Evolutionary conservation across 2,329 filamentous ascomycete genomes (phyloP).

Genomic region (Zymoseptoria pseudotritici): DNA sequence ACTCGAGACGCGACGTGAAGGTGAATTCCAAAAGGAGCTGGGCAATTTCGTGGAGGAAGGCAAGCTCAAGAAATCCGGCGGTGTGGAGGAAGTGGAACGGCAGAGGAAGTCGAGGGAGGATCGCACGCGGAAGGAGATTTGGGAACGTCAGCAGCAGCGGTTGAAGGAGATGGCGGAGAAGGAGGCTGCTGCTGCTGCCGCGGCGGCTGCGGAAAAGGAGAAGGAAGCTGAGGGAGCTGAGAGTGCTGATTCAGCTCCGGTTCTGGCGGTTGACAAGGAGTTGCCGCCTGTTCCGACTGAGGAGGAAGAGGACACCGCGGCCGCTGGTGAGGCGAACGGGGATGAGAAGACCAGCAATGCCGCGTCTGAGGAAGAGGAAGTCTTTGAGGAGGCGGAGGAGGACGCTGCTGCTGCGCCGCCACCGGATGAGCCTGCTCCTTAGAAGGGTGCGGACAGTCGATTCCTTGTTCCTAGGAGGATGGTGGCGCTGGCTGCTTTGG

Average conservation of each 20-base stretch:
- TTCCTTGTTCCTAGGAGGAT: neutral
- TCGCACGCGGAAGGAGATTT: slow-evolving; percentile 68
- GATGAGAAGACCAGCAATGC: slow-evolving; percentile 3
- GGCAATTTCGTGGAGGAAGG: slow-evolving; percentile 79
- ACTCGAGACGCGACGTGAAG: slow-evolving; percentile 64
- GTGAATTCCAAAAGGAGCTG: slow-evolving; percentile 80
- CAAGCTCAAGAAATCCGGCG: slow-evolving; percentile 91
- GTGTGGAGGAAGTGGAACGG: slow-evolving; percentile 87
- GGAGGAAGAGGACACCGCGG: slow-evolving; percentile 1
- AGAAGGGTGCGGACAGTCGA: neutral
- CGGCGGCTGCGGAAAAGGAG: slow-evolving; percentile 19
- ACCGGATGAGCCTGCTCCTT: neutral
- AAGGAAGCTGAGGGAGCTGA: slow-evolving; percentile 20
- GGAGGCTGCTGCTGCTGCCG: slow-evolving; percentile 28
- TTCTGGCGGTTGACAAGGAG: neutral
- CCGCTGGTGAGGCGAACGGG: neutral
- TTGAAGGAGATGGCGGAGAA: slow-evolving; percentile 41
- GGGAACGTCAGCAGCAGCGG: slow-evolving; percentile 46
- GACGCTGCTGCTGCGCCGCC: neutral
- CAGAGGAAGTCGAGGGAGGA: slow-evolving; percentile 81
- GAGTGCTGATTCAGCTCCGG: slow-evolving; percentile 1
- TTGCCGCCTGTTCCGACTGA: slow-evolving; percentile 6
- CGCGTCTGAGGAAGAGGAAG: slow-evolving; percentile 2
- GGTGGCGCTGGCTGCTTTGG: neutral
- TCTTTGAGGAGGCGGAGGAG: slow-evolving; percentile 8